Evolutionary conservation across 2,329 filamentous ascomycete genomes (phyloP).

Genomic region (Trichoderma sp.): DNA sequence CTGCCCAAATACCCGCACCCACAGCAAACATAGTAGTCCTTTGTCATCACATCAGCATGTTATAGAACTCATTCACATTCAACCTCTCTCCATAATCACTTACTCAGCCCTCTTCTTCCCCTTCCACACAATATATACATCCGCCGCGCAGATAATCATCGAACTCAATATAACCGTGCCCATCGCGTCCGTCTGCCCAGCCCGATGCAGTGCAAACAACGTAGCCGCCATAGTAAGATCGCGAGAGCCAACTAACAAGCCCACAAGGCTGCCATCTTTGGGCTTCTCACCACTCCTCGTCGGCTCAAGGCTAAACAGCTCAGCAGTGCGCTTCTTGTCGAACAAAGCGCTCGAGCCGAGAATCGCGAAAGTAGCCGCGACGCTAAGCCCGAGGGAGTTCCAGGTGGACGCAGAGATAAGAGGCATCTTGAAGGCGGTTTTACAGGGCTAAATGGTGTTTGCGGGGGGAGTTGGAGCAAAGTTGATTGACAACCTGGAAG

Average conservation of each 20-base stretch:
- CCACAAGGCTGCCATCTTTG: neutral
- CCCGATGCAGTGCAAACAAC: constrained; percentile 16
- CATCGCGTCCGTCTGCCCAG: constrained; percentile 21
- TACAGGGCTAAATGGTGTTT: neutral
- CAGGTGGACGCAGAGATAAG: constrained; percentile 21
- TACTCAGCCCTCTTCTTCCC: constrained; percentile 20
- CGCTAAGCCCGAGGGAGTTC: constrained; percentile 25
- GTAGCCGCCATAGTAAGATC: constrained; percentile 22
- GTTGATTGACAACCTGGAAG: neutral
- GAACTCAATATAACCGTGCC: constrained; percentile 25
- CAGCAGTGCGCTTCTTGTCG: constrained; percentile 16
- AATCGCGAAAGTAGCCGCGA: constrained; percentile 22
- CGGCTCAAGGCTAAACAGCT: constrained; percentile 22
- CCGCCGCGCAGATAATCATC: constrained; percentile 22
- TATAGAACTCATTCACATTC: neutral
- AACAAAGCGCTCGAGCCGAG: constrained; percentile 22
- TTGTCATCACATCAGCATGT: neutral
- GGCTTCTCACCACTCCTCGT: neutral
- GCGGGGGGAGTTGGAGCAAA: neutral
- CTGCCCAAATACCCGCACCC: constrained; percentile 16
- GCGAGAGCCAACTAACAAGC: constrained; percentile 20
- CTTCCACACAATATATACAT: constrained; percentile 24
- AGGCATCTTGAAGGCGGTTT: neutral
- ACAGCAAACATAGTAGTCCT: neutral
- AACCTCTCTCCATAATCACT: neutral